These are phyloP conservation scores for Cryptosporidium sp. DNA, from an alignment of 169 alveolate genomes.

Conservation along the genomic window DNA sequence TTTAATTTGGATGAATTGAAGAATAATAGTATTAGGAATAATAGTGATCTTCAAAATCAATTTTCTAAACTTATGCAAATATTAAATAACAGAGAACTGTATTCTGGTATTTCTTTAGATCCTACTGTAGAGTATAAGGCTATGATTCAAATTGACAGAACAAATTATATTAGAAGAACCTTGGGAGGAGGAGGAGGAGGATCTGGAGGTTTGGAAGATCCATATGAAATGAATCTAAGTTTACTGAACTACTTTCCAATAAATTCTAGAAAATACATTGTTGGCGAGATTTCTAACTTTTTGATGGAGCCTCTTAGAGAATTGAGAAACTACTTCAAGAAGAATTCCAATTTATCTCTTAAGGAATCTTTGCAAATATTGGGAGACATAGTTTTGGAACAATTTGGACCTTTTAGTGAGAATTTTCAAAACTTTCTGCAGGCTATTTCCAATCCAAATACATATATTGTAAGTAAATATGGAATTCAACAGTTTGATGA, in stretches of 20 bases:
- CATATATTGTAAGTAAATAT: conserved; percentile 33
- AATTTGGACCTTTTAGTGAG: conserved; percentile 62
- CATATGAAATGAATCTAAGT: conserved; percentile 51
- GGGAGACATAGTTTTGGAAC: conserved; percentile 13
- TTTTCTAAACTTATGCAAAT: conserved; percentile 33
- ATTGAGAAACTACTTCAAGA: conserved; percentile 4
- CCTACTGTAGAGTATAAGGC: conserved; percentile 65
- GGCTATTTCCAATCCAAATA: conserved; percentile 38
- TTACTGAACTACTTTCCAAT: conserved; percentile 39
- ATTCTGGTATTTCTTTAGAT: conserved; percentile 50
- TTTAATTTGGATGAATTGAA: conserved; percentile 41
- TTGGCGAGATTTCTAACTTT: conserved; percentile 44
- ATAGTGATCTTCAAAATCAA: conserved; percentile 5
- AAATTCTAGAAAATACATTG: conserved; percentile 42
- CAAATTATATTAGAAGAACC: conserved; percentile 61
- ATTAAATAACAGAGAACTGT: conserved; percentile 15
- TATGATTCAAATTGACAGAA: conserved; percentile 51
- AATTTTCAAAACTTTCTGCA: conserved; percentile 21
- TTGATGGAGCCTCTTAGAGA: conserved; percentile 54
- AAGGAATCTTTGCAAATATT: not conserved
- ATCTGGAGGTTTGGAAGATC: conserved; percentile 11
- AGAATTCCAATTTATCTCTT: not conserved
- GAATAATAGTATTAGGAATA: not conserved
- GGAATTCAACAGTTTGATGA: conserved; percentile 57
- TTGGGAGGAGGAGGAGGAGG: conserved; percentile 9